Evolutionary conservation across 495 filamentous ascomycete species (phyloP), one percentile per base, ranked within the genome.

Genomic region (Patellaria atrata): DNA sequence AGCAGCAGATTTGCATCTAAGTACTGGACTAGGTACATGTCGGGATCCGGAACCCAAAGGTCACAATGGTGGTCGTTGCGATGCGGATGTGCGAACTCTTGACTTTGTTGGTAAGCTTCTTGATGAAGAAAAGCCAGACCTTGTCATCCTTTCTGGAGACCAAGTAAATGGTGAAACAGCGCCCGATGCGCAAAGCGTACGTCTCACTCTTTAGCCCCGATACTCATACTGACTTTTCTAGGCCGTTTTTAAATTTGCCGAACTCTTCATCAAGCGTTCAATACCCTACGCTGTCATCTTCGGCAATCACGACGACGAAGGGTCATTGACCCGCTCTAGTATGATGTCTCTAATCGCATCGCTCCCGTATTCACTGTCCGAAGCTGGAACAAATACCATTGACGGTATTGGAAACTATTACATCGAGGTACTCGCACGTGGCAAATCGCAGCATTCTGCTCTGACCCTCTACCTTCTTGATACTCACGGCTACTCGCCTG

Each of bases 231-330:
- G 5, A 35, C 13, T 13, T 19, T 21, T 19, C 1, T 25, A 75
- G 66, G 83, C 87, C 5, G 73, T 97, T 30, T 93, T 92, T 64
- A 97, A 97, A 57, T 82, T 84, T 41, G 84, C 83, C 12, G 77
- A 83, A 40, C 62, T 87, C 3, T 71, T 97, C 31, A 77, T 87
- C 41, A 71, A 83, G 50, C 83, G 77, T 51, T 79, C 80, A 44
- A 79, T 94, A 26, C 91, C 89, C 0, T 97, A 87, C 47, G 87
- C 84, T 23, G 73, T 77, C 30, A 96, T 97, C 35, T 92, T 94
- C 49, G 89, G 89, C 26, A 97, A 97, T 52, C 89, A 97, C 56
- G 89, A 97, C 52, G 85, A 96, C 53, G 87, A 94, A 63, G 80
- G 81, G 11, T 68, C 83, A 30, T 65, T 93, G 36, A 67, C 73